phyloP scores from a whole-genome alignment of 148 eudicot species.

The Rhododendron griersonianum region DNA sequence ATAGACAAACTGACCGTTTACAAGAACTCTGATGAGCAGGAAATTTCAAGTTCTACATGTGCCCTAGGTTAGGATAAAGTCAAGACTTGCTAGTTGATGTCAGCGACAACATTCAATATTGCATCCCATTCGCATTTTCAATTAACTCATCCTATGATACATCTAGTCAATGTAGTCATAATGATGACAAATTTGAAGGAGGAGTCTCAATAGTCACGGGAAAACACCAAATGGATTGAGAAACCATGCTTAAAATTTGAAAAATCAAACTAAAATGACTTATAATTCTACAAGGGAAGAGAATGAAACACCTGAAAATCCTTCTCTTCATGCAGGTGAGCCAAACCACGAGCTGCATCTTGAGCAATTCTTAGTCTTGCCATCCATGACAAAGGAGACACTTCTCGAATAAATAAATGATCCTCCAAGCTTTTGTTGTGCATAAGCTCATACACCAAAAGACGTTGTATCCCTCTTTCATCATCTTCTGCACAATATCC shows the following conservation, averaged over 20 bases:
- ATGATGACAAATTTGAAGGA: neutral
- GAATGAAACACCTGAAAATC: constrained; percentile 41
- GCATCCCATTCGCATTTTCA: neutral
- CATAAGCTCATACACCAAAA: constrained; percentile 90
- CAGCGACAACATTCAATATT: neutral
- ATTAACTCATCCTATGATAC: neutral
- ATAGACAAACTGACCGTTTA: too few relatives aligned
- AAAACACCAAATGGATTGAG: neutral
- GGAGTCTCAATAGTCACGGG: too few relatives aligned
- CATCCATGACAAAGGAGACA: constrained; percentile 71
- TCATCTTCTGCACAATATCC: constrained; percentile 99
- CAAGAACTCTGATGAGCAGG: neutral
- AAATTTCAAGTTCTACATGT: neutral
- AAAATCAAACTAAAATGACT: neutral
- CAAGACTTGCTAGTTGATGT: neutral
- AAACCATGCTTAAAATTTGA: neutral
- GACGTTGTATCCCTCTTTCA: constrained; percentile 95
- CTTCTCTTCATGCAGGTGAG: constrained; percentile 96
- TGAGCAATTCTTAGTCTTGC: constrained; percentile 55
- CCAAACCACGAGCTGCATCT: constrained; percentile 95
- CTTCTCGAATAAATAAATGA: constrained; percentile 64
- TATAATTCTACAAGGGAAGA: neutral
- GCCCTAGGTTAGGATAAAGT: neutral
- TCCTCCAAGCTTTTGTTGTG: constrained; percentile 85
- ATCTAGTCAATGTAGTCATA: neutral